Conservation (phyloP, 106 monocot species). For the Acorus calamus region DNA sequence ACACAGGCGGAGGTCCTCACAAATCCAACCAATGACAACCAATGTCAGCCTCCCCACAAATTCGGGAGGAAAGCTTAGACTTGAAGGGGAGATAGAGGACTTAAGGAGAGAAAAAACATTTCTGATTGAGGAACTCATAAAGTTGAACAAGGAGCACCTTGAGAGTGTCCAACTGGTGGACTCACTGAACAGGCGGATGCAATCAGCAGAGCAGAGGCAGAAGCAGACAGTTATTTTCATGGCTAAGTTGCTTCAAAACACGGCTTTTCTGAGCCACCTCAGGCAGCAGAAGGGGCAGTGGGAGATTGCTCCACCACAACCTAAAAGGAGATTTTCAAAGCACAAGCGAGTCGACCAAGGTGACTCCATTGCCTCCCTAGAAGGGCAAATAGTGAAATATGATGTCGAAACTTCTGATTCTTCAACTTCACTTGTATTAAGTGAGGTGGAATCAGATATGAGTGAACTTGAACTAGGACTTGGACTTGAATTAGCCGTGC, state of each 20-base stretch:
- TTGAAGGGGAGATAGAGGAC: constrained; percentile 31
- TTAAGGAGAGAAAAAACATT: constrained; percentile 39
- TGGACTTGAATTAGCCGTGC: too few species aligned
- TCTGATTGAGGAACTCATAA: constrained; percentile 40
- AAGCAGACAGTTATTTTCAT: constrained; percentile 65
- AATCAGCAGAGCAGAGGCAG: constrained; percentile 56
- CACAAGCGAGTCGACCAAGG: constrained; percentile 3
- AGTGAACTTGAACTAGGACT: too few species aligned
- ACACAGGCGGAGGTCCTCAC: constrained; percentile 46
- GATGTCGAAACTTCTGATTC: not conserved
- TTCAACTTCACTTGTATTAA: constrained; percentile 6
- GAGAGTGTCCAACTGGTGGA: constrained; percentile 35
- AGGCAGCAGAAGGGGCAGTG: constrained; percentile 28
- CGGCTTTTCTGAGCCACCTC: constrained; percentile 25
- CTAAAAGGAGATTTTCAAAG: constrained; percentile 38
- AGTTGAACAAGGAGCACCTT: constrained; percentile 41
- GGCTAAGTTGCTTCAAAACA: constrained; percentile 52
- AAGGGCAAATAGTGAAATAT: constrained; percentile 7
- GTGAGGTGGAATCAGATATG: constrained; percentile 3
- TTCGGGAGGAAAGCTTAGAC: constrained; percentile 5
- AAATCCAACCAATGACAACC: constrained; percentile 13
- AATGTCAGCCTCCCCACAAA: constrained; percentile 16
- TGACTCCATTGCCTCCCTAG: constrained; percentile 3
- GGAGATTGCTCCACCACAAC: constrained; percentile 12
- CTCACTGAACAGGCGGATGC: constrained; percentile 30